Evolutionary conservation across 2,329 filamentous ascomycete species (phyloP), one percentile per base, ranked within the genome.

Genomic region (Chaetomium strumarium): DNA sequence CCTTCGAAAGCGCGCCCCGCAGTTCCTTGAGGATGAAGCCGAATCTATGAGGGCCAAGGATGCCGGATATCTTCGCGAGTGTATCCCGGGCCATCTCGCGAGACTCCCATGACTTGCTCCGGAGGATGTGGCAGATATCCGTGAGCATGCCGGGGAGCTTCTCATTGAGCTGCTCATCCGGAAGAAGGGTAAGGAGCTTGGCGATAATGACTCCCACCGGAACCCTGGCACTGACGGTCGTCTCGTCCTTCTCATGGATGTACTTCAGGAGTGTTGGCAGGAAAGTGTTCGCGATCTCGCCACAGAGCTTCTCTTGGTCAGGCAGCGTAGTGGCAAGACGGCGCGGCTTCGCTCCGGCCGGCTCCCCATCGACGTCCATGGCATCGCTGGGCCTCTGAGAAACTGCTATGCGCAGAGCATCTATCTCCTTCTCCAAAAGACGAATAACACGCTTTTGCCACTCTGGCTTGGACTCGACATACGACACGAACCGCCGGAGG

Each of bases 21-120:
- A 99, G 75, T 66, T 97, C 91, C 65, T 91, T 95, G 53, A 99
- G 74, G n/a, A 99, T 84, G 67, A 97, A 97, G 2, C 88, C 87
- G 62, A 99, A 86, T 67, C 89, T 95, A 1, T 81, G 76, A 0
- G 92, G 81, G 0, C 93, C 93, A 37, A 96, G 77, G 33, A 96
- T 76, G 11, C 81, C 78, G 10, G 90, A 81, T 60, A 97, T 93
- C 55, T 95, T 87, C 16, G 87, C 82, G 30, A 99, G 75, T 0
- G 93, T 96, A 62, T 89, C 90, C 53, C 93, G 80, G 9, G 93
- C 88, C 76, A 95, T 87, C 62, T 99, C 93, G 67, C 93, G 80
- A 43, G 92, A 86, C 62, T 96, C 91, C 68, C 89, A 86, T 8
- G 89, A 81, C 67, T 90, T 88, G 66, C 91, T 97, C 58, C 90